phyloP scores from a whole-genome alignment of 345 rosid genomes.

The Physaria fendleri region DNA sequence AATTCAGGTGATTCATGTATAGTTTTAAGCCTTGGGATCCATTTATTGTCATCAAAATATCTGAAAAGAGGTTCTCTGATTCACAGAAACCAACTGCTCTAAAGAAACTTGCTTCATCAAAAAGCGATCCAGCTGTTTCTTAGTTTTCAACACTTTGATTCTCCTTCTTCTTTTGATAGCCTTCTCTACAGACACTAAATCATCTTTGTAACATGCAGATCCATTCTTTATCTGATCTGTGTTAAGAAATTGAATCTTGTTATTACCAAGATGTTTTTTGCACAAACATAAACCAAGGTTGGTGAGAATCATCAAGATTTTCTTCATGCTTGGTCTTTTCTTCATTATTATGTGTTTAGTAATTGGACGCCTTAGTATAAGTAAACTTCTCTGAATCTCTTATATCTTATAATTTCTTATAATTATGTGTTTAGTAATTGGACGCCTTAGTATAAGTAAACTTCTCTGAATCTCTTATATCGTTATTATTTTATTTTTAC shows the following conservation, averaged over 20 bases:
- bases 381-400: no score
- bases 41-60: conserved; percentile 12
- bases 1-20: conserved; percentile 40
- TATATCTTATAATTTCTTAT: no score
- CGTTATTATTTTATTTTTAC: no score
- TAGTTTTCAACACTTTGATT: conserved; percentile 30
- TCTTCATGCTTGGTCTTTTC: conserved; percentile 18
- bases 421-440: not conserved
- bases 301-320: conserved; percentile 6
- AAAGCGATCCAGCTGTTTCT: conserved; percentile 22
- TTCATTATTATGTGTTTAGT: conserved; percentile 4
- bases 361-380: not conserved
- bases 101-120: conserved; percentile 21
- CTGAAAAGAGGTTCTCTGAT: conserved; percentile 1
- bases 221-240: conserved; percentile 2
- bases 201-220: not conserved
- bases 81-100: conserved; percentile 7
- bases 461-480: no score
- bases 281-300: not conserved
- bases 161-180: not conserved
- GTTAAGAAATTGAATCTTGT: not conserved
- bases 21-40: conserved; percentile 47
- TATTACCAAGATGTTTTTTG: not conserved
- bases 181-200: not conserved
- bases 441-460: not conserved